Percentiles rank a stretch among this genome's conserved stretches.
Conservation (phyloP, 495 filamentous ascomycete species). For the Copromyces sp. region DNA sequence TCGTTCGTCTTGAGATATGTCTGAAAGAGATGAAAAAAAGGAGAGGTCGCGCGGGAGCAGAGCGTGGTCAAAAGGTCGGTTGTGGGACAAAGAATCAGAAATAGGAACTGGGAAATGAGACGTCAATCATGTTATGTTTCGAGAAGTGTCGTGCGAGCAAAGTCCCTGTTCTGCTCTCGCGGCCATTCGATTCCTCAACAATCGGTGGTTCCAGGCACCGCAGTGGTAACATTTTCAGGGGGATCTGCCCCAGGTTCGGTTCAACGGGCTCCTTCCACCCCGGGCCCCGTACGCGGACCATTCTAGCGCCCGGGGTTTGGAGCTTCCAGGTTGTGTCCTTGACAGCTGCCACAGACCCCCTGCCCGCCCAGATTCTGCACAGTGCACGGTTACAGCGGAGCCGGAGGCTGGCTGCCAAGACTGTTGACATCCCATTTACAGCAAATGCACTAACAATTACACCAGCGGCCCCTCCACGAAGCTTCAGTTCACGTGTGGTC, state of each 20-base stretch:
- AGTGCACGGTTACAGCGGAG: not conserved
- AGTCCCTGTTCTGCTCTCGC: not conserved
- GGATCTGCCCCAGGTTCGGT: not conserved
- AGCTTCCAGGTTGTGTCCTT: not conserved
- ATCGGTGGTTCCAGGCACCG: not conserved
- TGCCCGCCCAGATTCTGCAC: not conserved
- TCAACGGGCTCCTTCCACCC: not conserved
- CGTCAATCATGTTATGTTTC: not conserved
- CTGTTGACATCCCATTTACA: not conserved
- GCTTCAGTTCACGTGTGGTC: conserved; percentile 8
- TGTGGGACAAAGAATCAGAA: not conserved
- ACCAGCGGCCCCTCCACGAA: not conserved
- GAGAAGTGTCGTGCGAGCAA: not conserved
- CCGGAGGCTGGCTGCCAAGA: not conserved
- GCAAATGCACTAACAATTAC: not conserved
- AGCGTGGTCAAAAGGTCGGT: not conserved
- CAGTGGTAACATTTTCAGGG: not conserved
- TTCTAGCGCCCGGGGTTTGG: not conserved
- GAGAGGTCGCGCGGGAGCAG: not conserved
- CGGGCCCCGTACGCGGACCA: not conserved
- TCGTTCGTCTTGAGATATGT: not conserved
- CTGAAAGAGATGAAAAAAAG: not conserved
- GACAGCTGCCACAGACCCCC: not conserved
- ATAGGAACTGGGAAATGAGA: not conserved
- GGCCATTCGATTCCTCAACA: not conserved